Evolutionary conservation across 257 asterid genomes (phyloP), one percentile per base, ranked within the genome.

Genomic region (Parsonsia alboflavescens): DNA sequence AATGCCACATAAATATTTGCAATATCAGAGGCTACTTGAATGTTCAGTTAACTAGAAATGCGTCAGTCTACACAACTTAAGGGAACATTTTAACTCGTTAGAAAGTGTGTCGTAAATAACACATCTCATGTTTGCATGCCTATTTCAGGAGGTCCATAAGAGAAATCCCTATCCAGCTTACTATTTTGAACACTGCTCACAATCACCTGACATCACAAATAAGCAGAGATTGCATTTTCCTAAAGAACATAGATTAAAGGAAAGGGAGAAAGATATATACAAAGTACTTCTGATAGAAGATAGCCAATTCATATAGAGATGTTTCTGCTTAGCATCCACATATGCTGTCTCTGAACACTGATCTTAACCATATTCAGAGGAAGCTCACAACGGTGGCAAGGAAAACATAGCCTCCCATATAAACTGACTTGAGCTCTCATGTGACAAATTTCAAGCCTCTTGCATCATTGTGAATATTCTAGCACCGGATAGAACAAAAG

Each of bases 391-490:
- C 24, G 24, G n/a, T 9, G 6, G 73, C 13, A 66, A 53, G 19
- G 30, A 30, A 48, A 46, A 22, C 50, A 56, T 5, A 21, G 36
- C 42, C 63, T 39, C 21, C n/a, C n/a, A n/a, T n/a, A n/a, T n/a
- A n/a, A 61, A 36, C 28, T 11, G 22, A 52, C 41, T 72, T 9
- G 24, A 61, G 76, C 54, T 62, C 65, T 58, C 73, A 94, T 56
- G 96, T 92, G 65, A 94, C 99, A 70, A 92, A 94, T 74, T 94
- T 94, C 87, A 92, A 74, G 71, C 99, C 92, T 41, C 99, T 97
- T 73, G 99, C 92, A 61, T 94, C 99, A 26, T 81, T 92, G 73
- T 94, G 99, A 73, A 94, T 92, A 69, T 81, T 89, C 84, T 72
- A 96, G 87, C 98, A 94, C 36, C 86, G 84, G 72, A 81, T 88